Evolutionary conservation across 2,329 filamentous ascomycete species (phyloP), one percentile per base, ranked within the genome.

Genomic region (Talaromyces amestolkiae): DNA sequence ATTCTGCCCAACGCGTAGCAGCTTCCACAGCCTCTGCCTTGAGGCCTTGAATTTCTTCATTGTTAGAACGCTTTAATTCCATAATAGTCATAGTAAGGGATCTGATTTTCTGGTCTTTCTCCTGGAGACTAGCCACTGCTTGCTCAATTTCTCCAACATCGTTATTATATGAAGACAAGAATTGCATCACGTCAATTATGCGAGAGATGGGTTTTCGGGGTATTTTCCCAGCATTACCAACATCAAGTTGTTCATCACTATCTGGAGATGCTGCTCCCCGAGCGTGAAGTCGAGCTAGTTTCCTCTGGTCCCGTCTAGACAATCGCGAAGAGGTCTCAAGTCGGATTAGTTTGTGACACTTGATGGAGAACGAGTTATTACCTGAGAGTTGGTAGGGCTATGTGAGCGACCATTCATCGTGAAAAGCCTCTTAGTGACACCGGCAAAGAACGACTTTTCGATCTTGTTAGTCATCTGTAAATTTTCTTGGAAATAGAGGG

Each of bases 51-150:
- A 58, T 13, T 64, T 64, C 53, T 64, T 64, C 39, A 35, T 49
- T 59, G 24, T 64, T 59, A 6, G 45, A 64, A 22, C 45, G 54
- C 35, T 59, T 58, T 43, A 64, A 35, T 17, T 64, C 53, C 39
- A 15, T n/a, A 33, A 64, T 35, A 7, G 41, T 51, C 6, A n/a
- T 49, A 8, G 37, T 33, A 64, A 64, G 62, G 24, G 33, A 43
- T 49, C 35, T 64, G 11, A 64, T 64, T 49, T 58, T 49, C 17
- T 17, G 17, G 45, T 64, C 62, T 13, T 59, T 64, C 33, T 64
- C 22, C 53, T 58, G 22, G n/a, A 64, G 62, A 58, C 45, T 37
- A 58, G 24, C 37, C 13, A 64, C 27, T 31, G 62, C 53, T 27
- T 39, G 27, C 31, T 64, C 53, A 35, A 64, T 59, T 24, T 58